phyloP scores from a whole-genome alignment of 257 asterid species.

The Craterostigma plantagineum region DNA sequence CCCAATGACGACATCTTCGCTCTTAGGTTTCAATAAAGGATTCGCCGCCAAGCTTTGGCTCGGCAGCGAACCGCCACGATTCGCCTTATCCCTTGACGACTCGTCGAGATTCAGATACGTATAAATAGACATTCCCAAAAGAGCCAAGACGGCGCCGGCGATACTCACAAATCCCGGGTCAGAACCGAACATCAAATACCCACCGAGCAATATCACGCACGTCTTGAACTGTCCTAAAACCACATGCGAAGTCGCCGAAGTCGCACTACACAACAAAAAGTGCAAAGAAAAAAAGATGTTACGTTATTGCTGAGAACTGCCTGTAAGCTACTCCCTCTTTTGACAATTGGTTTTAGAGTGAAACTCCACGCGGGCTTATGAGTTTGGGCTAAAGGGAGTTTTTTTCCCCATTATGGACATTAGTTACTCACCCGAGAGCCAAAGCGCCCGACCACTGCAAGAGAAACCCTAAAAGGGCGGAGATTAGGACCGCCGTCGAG shows the following conservation, averaged over 20 bases:
- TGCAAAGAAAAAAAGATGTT: no score
- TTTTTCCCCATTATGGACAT: no score
- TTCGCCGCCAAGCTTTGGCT: no score
- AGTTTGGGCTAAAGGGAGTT: no score
- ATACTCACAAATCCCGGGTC: constrained; percentile 77
- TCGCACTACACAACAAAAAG: constrained; percentile 70
- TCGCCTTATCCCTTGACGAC: constrained; percentile 5
- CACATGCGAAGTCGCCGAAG: constrained; percentile 78
- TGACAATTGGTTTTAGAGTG: no score
- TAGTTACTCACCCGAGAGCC: constrained; percentile 61
- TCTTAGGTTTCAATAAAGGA: no score
- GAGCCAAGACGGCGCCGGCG: constrained; percentile 53
- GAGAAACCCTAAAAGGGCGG: constrained; percentile 79
- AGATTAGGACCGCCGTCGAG: constrained; percentile 30
- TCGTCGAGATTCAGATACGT: constrained; percentile 35
- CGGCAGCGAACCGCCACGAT: no score
- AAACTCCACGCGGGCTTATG: no score
- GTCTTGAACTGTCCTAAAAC: constrained; percentile 69
- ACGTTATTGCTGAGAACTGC: no score
- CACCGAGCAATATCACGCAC: constrained; percentile 62
- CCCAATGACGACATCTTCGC: no score
- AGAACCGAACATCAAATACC: constrained; percentile 48
- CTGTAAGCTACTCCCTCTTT: no score
- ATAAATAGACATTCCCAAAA: constrained; percentile 60
- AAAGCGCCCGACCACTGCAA: constrained; percentile 94